phyloP scores from a whole-genome alignment of 2,329 filamentous ascomycete genomes.

The Curvularia eragrostidis region DNA sequence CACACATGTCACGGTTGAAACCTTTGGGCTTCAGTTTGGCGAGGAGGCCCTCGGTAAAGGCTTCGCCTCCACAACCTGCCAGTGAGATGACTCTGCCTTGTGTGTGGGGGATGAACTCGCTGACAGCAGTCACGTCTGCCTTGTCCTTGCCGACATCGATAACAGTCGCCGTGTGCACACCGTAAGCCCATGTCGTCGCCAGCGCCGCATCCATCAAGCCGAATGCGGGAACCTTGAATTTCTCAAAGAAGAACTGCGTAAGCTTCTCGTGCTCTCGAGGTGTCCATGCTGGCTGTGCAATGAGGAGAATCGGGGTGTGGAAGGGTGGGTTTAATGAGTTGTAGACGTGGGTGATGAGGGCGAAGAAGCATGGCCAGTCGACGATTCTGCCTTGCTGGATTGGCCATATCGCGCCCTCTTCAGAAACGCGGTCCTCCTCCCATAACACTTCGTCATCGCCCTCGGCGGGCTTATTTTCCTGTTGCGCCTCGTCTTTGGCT shows the following conservation, averaged over 20 bases:
- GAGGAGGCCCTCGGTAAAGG: slow-evolving; percentile 77
- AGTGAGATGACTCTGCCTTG: slow-evolving; percentile 67
- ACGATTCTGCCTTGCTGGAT: slow-evolving; percentile 81
- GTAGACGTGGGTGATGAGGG: slow-evolving; percentile 91
- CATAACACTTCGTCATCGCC: slow-evolving; percentile 69
- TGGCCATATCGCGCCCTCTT: slow-evolving; percentile 89
- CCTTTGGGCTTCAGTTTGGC: slow-evolving; percentile 68
- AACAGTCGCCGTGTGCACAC: slow-evolving; percentile 79
- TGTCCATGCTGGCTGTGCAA: slow-evolving; percentile 90
- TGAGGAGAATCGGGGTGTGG: slow-evolving; percentile 91
- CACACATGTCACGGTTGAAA: slow-evolving; percentile 68
- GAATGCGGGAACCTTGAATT: slow-evolving; percentile 92
- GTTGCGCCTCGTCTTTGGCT: slow-evolving; percentile 31
- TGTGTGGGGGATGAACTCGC: slow-evolving; percentile 79
- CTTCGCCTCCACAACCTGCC: slow-evolving; percentile 79
- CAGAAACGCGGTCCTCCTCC: slow-evolving; percentile 86
- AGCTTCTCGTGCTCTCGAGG: slow-evolving; percentile 85
- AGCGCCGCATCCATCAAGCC: slow-evolving; percentile 88
- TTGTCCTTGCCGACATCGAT: slow-evolving; percentile 93
- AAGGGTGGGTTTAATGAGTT: slow-evolving; percentile 87
- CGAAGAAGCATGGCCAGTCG: slow-evolving; percentile 92
- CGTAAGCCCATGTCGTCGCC: slow-evolving; percentile 82
- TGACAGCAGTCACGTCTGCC: slow-evolving; percentile 88
- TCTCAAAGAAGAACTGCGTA: slow-evolving; percentile 95
- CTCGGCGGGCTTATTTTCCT: slow-evolving; percentile 43